A percentile compares a stretch with the other conserved stretches of the same genome.
These are phyloP conservation scores for Salvia splendens DNA, from an alignment of 257 asterid genomes.

Conservation along the genomic window DNA sequence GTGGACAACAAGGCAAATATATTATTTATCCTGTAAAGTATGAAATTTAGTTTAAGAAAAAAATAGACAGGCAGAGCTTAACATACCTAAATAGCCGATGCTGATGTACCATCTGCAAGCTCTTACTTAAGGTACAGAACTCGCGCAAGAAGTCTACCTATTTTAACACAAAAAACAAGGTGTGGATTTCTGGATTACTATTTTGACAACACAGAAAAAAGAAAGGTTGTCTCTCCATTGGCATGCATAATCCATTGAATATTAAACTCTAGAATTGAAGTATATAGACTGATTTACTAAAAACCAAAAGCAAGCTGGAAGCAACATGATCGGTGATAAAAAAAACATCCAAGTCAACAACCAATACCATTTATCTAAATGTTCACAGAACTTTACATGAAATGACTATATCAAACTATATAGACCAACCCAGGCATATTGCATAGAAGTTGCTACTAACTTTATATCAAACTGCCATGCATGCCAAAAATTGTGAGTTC, in stretches of 20 bases:
- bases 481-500: not conserved
- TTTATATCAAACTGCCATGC: not conserved
- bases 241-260: constrained; percentile 5
- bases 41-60: not conserved
- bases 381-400: not conserved
- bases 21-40: constrained; percentile 1
- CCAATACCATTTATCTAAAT: not conserved
- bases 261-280: constrained; percentile 1
- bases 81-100: constrained; percentile 79
- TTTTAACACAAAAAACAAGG: constrained; percentile 14
- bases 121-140: constrained; percentile 88
- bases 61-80: not conserved
- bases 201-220: not conserved
- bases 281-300: not conserved
- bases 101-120: constrained; percentile 95
- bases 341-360: not conserved
- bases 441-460: not conserved
- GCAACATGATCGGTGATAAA: not conserved
- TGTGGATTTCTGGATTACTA: constrained; percentile 15
- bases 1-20: not conserved
- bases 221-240: not conserved
- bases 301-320: constrained; percentile 20
- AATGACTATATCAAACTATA: not conserved
- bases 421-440: constrained; percentile 9
- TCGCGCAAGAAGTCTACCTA: constrained; percentile 90